Conservation (phyloP, 2,329 filamentous ascomycete genomes). For the Fusarium sp. region DNA sequence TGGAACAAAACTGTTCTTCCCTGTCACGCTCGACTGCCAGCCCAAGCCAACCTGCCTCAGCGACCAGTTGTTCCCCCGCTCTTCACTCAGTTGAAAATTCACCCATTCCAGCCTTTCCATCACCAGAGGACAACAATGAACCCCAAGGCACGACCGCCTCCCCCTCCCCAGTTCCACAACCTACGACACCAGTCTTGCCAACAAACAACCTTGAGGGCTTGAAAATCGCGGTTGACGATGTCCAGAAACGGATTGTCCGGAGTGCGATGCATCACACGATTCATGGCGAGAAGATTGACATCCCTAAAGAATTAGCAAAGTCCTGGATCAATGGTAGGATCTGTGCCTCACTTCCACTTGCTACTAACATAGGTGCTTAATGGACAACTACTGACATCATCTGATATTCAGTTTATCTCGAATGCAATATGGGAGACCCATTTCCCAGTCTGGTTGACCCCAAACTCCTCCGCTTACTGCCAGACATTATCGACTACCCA, state of each 20-base stretch:
- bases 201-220: neutral
- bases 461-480: slow-evolving; percentile 50
- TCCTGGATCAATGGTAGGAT: slow-evolving; percentile 47
- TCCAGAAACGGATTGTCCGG: slow-evolving; percentile 42
- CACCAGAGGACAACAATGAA: neutral
- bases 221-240: slow-evolving; percentile 45
- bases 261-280: slow-evolving; percentile 35
- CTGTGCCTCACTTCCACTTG: neutral
- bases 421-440: slow-evolving; percentile 50
- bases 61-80: neutral
- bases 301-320: slow-evolving; percentile 49
- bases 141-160: neutral
- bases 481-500: slow-evolving; percentile 48
- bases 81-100: neutral
- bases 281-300: slow-evolving; percentile 31
- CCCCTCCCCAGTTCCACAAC: neutral
- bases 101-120: neutral
- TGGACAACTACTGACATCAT: neutral
- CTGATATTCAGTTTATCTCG: slow-evolving; percentile 48
- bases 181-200: neutral
- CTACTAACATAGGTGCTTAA: no score
- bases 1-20: neutral
- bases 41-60: neutral
- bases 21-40: neutral
- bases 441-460: slow-evolving; percentile 44